Percentiles rank a stretch among this genome's conserved stretches.
phyloP scores from a whole-genome alignment of 371 early-diverging fungal genomes.

The Mortierella sp. region DNA sequence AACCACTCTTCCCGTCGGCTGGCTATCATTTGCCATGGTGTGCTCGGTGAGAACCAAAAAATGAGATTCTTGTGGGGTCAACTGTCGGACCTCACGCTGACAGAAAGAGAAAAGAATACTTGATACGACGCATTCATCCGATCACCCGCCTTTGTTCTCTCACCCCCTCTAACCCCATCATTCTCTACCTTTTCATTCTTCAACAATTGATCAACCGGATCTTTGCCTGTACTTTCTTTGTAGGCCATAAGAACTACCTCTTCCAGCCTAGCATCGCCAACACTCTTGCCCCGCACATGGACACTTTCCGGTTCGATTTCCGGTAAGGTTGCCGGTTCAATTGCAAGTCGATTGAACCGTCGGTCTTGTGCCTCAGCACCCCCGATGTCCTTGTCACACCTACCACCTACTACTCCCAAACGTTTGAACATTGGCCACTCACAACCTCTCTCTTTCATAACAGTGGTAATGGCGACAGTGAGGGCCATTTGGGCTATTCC shows the following conservation, averaged over 20 bases:
- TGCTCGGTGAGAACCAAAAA: slow-evolving; percentile 38
- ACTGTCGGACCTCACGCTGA: background rate
- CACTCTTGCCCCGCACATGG: slow-evolving; percentile 61
- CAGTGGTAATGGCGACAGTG: slow-evolving; percentile 72
- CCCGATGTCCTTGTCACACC: background rate
- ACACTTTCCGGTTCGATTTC: slow-evolving; percentile 73
- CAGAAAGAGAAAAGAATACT: background rate
- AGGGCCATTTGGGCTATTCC: slow-evolving; percentile 66
- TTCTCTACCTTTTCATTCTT: background rate
- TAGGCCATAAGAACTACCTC: slow-evolving; percentile 75
- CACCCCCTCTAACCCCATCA: background rate
- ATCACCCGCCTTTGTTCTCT: background rate
- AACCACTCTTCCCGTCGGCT: slow-evolving; percentile 46
- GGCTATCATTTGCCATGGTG: slow-evolving; percentile 57
- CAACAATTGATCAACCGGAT: background rate
- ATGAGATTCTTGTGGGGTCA: background rate
- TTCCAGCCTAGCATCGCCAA: slow-evolving; percentile 70
- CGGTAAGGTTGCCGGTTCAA: slow-evolving; percentile 40
- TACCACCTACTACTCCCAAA: background rate
- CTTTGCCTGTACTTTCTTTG: slow-evolving; percentile 7
- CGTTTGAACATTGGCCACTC: background rate
- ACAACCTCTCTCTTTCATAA: background rate
- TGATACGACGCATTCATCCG: background rate
- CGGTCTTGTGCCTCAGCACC: background rate
- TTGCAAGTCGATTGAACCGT: background rate